These are phyloP conservation scores for Coemansia pectinata DNA, from an alignment of 192 early-diverging fungal species.

Conservation along the genomic window DNA sequence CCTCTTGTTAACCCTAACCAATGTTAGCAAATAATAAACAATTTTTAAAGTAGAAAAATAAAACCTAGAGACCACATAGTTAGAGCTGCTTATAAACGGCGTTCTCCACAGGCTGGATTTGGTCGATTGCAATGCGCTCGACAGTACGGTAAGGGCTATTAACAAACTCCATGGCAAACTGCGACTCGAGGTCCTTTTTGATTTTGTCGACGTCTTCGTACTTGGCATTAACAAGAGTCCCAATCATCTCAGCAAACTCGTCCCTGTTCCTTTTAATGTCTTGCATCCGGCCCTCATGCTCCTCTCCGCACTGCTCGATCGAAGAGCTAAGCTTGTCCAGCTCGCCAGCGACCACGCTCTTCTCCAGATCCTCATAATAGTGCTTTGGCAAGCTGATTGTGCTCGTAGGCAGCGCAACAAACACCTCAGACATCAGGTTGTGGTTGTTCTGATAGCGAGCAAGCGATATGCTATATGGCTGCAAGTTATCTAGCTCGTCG, in stretches of 20 bases:
- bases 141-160: slow-evolving; percentile 38
- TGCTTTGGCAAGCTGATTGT: slow-evolving; percentile 32
- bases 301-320: slow-evolving; percentile 22
- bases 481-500: slow-evolving; percentile 39
- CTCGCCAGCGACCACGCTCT: not conserved
- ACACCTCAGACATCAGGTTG: slow-evolving; percentile 48
- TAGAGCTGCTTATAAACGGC: slow-evolving; percentile 51
- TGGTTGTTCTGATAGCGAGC: slow-evolving; percentile 52
- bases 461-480: slow-evolving; percentile 39
- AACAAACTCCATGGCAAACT: slow-evolving; percentile 50
- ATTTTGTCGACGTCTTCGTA: slow-evolving; percentile 21
- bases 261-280: slow-evolving; percentile 12
- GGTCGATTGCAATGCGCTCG: slow-evolving; percentile 29
- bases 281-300: slow-evolving; percentile 16
- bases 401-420: slow-evolving; percentile 49
- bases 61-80: not conserved
- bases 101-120: slow-evolving; percentile 26
- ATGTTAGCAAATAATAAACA: not conserved
- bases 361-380: slow-evolving; percentile 32
- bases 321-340: slow-evolving; percentile 10
- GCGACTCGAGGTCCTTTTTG: slow-evolving; percentile 14
- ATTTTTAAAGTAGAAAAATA: not conserved
- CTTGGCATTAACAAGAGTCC: slow-evolving; percentile 14
- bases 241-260: slow-evolving; percentile 32
- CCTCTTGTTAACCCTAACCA: not conserved